Conservation (phyloP, 306 rosid species). For the Dryas alaskensis region DNA sequence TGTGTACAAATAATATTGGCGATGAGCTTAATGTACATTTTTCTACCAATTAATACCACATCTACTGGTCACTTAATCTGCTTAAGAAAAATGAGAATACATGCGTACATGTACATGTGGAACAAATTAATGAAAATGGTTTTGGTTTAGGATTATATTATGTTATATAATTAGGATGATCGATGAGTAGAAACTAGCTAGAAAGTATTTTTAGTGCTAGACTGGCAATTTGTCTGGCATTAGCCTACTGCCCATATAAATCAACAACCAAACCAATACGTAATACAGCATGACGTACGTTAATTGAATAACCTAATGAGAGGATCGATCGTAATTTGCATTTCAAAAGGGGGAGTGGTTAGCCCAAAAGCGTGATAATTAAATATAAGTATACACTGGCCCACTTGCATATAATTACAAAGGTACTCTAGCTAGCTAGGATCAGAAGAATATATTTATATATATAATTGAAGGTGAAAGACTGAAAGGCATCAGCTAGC, state of each 20-base stretch:
- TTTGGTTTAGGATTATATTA: too few relatives aligned
- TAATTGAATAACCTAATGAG: constrained; percentile 25
- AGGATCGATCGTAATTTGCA: constrained; percentile 30
- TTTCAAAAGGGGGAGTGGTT: constrained; percentile 32
- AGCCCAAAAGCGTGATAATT: constrained; percentile 33
- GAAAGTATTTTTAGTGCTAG: too few relatives aligned
- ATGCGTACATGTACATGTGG: too few relatives aligned
- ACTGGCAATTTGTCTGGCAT: too few relatives aligned
- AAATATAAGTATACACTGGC: constrained; percentile 28
- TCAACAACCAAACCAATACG: constrained; percentile 36
- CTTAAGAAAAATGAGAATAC: too few relatives aligned
- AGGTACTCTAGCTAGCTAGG: not conserved
- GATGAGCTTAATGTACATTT: too few relatives aligned
- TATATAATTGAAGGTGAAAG: constrained; percentile 17
- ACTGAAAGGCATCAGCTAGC: constrained; percentile 10
- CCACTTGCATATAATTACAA: constrained; percentile 42
- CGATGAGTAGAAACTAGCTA: too few relatives aligned
- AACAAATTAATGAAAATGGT: too few relatives aligned
- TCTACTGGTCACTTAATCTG: too few relatives aligned
- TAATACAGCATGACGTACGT: constrained; percentile 28
- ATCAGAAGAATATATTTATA: not conserved
- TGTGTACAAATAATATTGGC: too few relatives aligned
- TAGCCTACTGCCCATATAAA: constrained; percentile 27
- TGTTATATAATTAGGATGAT: too few relatives aligned
- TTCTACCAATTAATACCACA: too few relatives aligned